phyloP scores from a whole-genome alignment of 257 asterid genomes.

The Rhazya stricta region DNA sequence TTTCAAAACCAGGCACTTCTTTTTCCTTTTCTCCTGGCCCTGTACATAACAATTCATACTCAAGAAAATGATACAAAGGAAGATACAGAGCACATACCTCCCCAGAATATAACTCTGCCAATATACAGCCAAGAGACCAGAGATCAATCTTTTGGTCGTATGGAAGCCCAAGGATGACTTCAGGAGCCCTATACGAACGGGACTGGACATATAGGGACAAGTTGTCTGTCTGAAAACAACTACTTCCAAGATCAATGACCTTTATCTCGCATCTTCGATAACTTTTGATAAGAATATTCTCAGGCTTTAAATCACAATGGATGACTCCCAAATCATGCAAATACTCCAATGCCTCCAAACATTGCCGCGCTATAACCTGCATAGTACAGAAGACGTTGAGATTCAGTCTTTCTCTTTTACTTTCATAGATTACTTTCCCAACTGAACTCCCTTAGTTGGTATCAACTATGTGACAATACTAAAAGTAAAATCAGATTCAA shows the following conservation, averaged over 20 bases:
- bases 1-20: background rate
- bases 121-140: slow-evolving; percentile 95
- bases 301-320: slow-evolving; percentile 97
- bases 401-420: slow-evolving; percentile 1
- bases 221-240: slow-evolving; percentile 78
- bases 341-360: slow-evolving; percentile 73
- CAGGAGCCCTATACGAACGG: slow-evolving; percentile 98
- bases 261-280: slow-evolving; percentile 79
- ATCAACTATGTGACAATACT: background rate
- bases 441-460: background rate
- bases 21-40: background rate
- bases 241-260: slow-evolving; percentile 96
- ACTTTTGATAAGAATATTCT: slow-evolving; percentile 85
- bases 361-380: slow-evolving; percentile 76
- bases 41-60: background rate
- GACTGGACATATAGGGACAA: slow-evolving; percentile 83
- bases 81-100: slow-evolving; percentile 46
- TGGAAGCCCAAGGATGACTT: slow-evolving; percentile 86
- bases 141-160: slow-evolving; percentile 84
- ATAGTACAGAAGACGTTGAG: slow-evolving; percentile 18
- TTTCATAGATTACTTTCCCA: background rate
- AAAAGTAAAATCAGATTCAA: background rate
- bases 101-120: slow-evolving; percentile 77
- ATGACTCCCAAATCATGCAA: slow-evolving; percentile 82
- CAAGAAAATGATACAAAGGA: background rate